phyloP scores from a whole-genome alignment of 352 stramenopile species.

The Phytophthora europaea region DNA sequence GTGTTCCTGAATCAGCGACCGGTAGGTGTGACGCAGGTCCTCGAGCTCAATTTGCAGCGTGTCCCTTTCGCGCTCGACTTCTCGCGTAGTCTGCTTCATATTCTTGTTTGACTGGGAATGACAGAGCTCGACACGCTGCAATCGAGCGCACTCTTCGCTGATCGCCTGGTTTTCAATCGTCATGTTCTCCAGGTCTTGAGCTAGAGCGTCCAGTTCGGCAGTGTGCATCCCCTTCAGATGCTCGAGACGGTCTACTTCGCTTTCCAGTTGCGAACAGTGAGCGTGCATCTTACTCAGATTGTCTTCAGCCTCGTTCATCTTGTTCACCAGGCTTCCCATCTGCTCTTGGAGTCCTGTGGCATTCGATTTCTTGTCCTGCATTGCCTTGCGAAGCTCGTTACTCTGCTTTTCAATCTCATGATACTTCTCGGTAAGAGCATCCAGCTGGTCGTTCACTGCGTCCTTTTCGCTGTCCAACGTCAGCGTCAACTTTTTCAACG shows the following conservation, averaged over 20 bases:
- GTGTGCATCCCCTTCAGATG: constrained; percentile 76
- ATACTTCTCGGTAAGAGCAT: constrained; percentile 77
- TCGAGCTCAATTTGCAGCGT: constrained; percentile 81
- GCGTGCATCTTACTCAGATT: constrained; percentile 51
- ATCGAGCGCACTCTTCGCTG: constrained; percentile 78
- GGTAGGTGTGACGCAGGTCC: constrained; percentile 79
- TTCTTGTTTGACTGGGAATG: constrained; percentile 59
- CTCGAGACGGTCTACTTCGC: constrained; percentile 61
- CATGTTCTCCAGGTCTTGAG: constrained; percentile 90
- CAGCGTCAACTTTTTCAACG: constrained; percentile 75
- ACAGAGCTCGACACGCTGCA: constrained; percentile 66
- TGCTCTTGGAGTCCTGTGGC: constrained; percentile 65
- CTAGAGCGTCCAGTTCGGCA: constrained; percentile 68
- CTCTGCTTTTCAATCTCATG: constrained; percentile 68
- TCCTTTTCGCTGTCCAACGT: constrained; percentile 84
- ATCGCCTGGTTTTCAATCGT: constrained; percentile 88
- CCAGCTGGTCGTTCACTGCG: constrained; percentile 70
- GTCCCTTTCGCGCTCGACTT: constrained; percentile 76
- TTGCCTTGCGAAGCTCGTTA: constrained; percentile 47
- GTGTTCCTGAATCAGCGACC: constrained; percentile 75
- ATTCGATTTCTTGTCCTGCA: constrained; percentile 45
- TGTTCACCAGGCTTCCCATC: constrained; percentile 62
- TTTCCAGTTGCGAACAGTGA: constrained; percentile 57
- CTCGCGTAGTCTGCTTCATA: constrained; percentile 67
- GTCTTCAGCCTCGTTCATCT: constrained; percentile 67